Conservation (phyloP, 140 eudicot genomes). For the Senecio squalidus region DNA sequence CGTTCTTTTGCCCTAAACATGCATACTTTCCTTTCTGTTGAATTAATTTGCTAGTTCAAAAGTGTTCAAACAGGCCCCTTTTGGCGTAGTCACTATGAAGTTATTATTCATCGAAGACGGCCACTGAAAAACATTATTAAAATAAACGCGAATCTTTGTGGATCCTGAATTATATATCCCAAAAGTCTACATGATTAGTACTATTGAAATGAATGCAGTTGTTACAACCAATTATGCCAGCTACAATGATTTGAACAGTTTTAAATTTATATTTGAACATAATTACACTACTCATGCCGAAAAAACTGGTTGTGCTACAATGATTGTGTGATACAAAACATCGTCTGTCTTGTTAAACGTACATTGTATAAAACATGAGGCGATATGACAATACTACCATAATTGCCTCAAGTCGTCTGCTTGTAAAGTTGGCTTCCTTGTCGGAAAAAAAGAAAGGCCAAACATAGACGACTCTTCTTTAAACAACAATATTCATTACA, state of each 20-base stretch:
- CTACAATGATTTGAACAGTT: background rate
- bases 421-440: background rate
- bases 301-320: background rate
- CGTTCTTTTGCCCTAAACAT: no score
- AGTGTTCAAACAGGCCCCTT: no score
- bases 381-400: slow-evolving; percentile 3
- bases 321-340: background rate
- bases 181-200: no score
- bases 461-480: background rate
- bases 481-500: background rate
- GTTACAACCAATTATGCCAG: background rate
- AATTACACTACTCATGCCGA: background rate
- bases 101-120: no score
- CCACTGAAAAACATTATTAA: no score
- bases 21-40: no score
- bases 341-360: background rate
- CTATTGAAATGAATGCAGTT: background rate
- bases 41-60: no score
- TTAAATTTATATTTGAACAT: no score
- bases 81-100: no score
- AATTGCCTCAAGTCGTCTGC: background rate
- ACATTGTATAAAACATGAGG: background rate
- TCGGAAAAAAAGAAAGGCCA: background rate
- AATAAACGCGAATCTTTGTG: no score
- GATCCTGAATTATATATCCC: no score